A percentile compares a stretch with the other conserved stretches of the same genome.
phyloP scores from a whole-genome alignment of 306 rosid species.

The Myrica gale region DNA sequence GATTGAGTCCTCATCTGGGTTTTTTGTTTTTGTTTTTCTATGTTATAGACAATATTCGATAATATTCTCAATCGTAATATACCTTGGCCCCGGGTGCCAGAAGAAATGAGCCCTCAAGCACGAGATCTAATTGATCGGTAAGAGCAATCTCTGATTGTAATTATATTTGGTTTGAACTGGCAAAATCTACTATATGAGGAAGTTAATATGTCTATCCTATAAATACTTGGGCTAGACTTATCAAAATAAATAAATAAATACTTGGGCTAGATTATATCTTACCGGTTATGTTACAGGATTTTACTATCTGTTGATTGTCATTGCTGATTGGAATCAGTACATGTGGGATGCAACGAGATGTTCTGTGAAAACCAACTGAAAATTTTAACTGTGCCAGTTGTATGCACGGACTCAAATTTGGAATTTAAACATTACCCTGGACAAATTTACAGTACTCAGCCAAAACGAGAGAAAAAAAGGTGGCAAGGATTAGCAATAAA shows the following conservation, averaged over 20 bases:
- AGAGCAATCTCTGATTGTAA: conserved; percentile 28
- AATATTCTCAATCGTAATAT: conserved; percentile 88
- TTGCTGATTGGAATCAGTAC: no score
- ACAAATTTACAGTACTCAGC: no score
- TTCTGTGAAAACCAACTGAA: no score
- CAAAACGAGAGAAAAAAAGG: no score
- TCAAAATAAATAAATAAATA: no score
- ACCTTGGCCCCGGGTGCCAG: conserved; percentile 90
- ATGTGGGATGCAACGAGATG: no score
- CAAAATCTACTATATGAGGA: neutral
- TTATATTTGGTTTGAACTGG: conserved; percentile 14
- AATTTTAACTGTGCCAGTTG: neutral
- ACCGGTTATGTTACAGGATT: neutral
- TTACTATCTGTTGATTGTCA: neutral
- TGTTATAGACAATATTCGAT: conserved; percentile 77
- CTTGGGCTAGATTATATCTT: neutral
- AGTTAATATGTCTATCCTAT: neutral
- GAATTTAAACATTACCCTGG: no score
- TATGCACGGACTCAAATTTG: neutral
- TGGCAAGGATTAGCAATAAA: no score
- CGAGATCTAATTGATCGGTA: conserved; percentile 88
- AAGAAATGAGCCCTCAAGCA: conserved; percentile 90
- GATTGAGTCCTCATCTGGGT: conserved; percentile 22
- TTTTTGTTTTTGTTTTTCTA: conserved; percentile 24
- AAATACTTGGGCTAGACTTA: neutral